Evolutionary conservation across 805 yeast genomes (phyloP).

Genomic region (Wickerhamiella vanderwaltii): DNA sequence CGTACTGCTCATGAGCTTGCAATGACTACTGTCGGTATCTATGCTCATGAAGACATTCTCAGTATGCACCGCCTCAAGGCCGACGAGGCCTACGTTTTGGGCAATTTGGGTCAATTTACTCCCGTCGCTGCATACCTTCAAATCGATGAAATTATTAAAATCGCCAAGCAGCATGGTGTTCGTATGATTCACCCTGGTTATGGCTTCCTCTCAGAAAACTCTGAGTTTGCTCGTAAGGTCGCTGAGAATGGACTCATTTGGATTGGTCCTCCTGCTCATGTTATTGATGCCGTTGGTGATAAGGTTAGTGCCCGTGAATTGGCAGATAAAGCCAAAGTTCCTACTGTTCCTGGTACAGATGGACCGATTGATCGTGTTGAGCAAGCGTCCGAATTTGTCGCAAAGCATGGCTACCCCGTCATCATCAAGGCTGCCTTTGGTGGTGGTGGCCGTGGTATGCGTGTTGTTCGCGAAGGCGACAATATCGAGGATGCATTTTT

Average conservation of each 20-base stretch:
- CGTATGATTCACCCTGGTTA: slow-evolving; percentile 90
- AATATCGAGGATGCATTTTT: slow-evolving; percentile 80
- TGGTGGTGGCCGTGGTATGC: slow-evolving; percentile 99
- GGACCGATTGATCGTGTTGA: slow-evolving; percentile 80
- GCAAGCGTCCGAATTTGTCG: slow-evolving; percentile 72
- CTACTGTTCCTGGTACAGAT: slow-evolving; percentile 95
- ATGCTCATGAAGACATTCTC: slow-evolving; percentile 88
- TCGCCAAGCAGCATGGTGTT: slow-evolving; percentile 66
- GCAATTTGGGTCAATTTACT: slow-evolving; percentile 74
- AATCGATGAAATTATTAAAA: slow-evolving; percentile 83
- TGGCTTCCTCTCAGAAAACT: slow-evolving; percentile 81
- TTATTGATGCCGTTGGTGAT: slow-evolving; percentile 93
- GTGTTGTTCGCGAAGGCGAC: slow-evolving; percentile 96
- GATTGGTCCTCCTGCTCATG: slow-evolving; percentile 84
- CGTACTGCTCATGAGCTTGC: slow-evolving; percentile 96
- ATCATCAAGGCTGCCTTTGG: slow-evolving; percentile 98
- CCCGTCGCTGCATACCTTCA: slow-evolving; percentile 96
- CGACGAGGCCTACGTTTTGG: slow-evolving; percentile 87
- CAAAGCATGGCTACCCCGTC: slow-evolving; percentile 83
- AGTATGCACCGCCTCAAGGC: slow-evolving; percentile 93
- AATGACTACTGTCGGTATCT: slow-evolving; percentile 94
- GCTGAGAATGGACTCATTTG: slow-evolving; percentile 84
- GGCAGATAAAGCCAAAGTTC: slow-evolving; percentile 72
- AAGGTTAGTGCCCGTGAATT: slow-evolving; percentile 87
- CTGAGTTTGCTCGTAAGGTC: slow-evolving; percentile 87